Percentiles rank a stretch among this genome's conserved stretches.
Conservation (phyloP, 2,329 filamentous ascomycete genomes). For the Fusarium austroafricanum region DNA sequence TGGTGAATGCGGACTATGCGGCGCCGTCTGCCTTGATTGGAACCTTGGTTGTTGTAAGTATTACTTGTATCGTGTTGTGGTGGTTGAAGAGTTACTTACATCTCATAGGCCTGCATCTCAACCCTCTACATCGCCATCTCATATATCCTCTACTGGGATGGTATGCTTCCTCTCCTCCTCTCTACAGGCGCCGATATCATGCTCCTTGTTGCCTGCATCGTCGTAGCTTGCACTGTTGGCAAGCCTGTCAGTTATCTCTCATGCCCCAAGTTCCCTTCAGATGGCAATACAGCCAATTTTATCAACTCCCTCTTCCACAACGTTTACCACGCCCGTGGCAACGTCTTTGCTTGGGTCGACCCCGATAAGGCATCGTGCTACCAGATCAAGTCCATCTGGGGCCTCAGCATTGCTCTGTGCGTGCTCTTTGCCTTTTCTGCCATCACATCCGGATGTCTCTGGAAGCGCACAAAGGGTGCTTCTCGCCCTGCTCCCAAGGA, state of each 20-base stretch:
- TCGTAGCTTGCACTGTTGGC: constrained; percentile 81
- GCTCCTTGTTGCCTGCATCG: constrained; percentile 80
- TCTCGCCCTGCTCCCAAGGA: constrained; percentile 57
- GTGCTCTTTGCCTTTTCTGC: constrained; percentile 75
- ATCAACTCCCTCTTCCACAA: constrained; percentile 58
- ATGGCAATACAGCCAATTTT: constrained; percentile 58
- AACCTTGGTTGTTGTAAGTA: constrained; percentile 81
- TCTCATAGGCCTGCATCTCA: constrained; percentile 77
- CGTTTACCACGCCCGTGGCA: constrained; percentile 50
- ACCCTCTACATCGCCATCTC: constrained; percentile 83
- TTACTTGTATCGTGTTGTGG: neutral
- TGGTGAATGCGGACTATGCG: constrained; percentile 72
- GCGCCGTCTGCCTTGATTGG: constrained; percentile 80
- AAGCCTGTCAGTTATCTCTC: constrained; percentile 82
- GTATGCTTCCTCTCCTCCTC: constrained; percentile 79
- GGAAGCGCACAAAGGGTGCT: constrained; percentile 66
- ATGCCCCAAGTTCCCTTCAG: constrained; percentile 67
- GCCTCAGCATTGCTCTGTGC: constrained; percentile 81
- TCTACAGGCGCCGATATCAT: constrained; percentile 72
- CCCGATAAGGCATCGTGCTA: constrained; percentile 75
- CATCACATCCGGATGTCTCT: constrained; percentile 69
- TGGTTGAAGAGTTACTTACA: constrained; percentile 4
- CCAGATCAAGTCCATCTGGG: constrained; percentile 90
- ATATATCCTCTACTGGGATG: constrained; percentile 83
- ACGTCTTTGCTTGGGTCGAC: constrained; percentile 60